Conservation (phyloP, 345 rosid genomes). For the Pelargonium nanum region DNA sequence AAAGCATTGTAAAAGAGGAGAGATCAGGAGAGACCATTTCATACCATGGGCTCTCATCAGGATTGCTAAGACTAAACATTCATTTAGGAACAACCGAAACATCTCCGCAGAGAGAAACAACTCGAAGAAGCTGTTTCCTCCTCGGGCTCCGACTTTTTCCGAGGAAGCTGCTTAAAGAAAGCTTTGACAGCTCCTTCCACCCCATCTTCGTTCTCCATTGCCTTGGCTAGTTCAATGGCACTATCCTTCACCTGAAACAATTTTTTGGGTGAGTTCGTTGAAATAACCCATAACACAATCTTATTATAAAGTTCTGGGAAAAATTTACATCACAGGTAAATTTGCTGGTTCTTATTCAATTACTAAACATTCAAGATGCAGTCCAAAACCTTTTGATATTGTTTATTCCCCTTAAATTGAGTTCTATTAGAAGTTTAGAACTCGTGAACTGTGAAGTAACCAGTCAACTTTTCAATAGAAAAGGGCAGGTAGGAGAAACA, state of each 20-base stretch:
- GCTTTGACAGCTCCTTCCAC: conserved; percentile 93
- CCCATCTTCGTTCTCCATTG: conserved; percentile 92
- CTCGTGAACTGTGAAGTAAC: too few species aligned
- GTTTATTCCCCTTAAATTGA: too few species aligned
- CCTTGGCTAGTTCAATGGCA: conserved; percentile 77
- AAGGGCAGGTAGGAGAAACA: too few species aligned
- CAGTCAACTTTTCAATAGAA: too few species aligned
- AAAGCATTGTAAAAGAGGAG: not conserved
- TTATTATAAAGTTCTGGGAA: not conserved
- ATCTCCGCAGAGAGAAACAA: conserved; percentile 40
- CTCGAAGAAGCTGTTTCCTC: conserved; percentile 28
- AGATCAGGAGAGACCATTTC: not conserved
- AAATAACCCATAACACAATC: not conserved
- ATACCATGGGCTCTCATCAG: not conserved
- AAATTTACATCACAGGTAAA: not conserved
- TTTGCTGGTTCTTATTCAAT: too few species aligned
- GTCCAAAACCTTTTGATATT: too few species aligned
- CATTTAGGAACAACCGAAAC: conserved; percentile 70
- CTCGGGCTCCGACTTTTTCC: conserved; percentile 22
- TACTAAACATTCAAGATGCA: too few species aligned
- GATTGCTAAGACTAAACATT: too few species aligned
- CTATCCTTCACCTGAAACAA: conserved; percentile 64
- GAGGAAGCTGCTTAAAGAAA: conserved; percentile 75
- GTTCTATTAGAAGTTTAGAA: too few species aligned
- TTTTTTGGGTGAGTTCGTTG: not conserved